Conservation (phyloP, 1,284 basidiomycete species). For the Papiliotrema fonsecae region DNA sequence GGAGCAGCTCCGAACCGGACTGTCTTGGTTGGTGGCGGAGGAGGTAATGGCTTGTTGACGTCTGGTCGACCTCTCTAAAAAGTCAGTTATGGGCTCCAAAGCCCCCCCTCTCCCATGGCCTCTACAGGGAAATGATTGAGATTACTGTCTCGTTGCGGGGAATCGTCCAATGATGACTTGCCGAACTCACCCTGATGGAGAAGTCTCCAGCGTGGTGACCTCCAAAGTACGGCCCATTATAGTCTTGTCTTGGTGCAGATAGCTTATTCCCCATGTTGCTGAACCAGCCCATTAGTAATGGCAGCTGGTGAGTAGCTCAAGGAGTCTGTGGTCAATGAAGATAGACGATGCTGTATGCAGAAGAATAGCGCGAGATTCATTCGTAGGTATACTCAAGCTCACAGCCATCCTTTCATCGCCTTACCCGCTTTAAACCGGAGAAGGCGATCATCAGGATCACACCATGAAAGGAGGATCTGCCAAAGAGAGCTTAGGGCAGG, state of each 20-base stretch:
- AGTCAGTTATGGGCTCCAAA: neutral
- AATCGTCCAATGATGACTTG: neutral
- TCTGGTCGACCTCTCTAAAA: constrained; percentile 2
- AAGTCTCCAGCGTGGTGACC: constrained; percentile 18
- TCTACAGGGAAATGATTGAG: neutral
- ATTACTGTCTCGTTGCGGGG: neutral
- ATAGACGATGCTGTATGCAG: too few species aligned
- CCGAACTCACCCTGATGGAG: constrained; percentile 13
- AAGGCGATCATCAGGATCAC: too few species aligned
- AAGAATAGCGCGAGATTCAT: too few species aligned
- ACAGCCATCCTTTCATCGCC: too few species aligned
- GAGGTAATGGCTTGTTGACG: constrained; percentile 14
- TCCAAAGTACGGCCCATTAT: constrained; percentile 13
- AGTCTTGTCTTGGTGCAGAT: neutral
- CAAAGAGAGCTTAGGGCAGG: too few species aligned
- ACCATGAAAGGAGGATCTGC: too few species aligned
- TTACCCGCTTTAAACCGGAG: too few species aligned
- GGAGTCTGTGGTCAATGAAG: too few species aligned
- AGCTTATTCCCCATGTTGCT: constrained; percentile 1
- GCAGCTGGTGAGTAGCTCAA: neutral
- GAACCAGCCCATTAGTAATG: neutral
- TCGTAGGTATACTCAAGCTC: too few species aligned
- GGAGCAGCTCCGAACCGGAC: constrained; percentile 18
- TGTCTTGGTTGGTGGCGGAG: constrained; percentile 8
- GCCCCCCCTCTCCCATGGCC: neutral